Evolutionary conservation across 2,329 filamentous ascomycete genomes (phyloP), one percentile per base, ranked within the genome.

Genomic region (Aspergillus ruber): DNA sequence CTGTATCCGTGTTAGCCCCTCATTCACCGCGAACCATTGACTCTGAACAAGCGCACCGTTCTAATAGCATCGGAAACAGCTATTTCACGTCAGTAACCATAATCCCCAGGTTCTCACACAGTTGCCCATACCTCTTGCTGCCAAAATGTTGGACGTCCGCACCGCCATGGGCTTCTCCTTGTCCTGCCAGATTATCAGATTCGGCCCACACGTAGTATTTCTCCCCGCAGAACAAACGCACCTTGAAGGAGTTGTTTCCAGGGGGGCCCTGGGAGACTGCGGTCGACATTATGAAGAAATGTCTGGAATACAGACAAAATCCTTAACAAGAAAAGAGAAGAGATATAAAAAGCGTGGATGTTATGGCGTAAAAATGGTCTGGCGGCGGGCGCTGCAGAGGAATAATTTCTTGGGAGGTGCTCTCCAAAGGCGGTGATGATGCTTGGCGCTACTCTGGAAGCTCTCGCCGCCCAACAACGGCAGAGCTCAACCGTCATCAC

Each of bases 111-210:
- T 46, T 36, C 12, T 42, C 13, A 18, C 17, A 18, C 18, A 17
- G 9, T 39, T 10, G 33, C 43, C 33, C 29, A 60, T 79, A 91
- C 89, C 89, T 88, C 91, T 83, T 62, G 93, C 93, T 61, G 93
- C 93, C 65, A 95, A 86, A 72, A 98, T 97, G 75, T 98, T 98
- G 65, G 88, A 88, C 56, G 88, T 90, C 61, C 93, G 86, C 57
- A 98, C 93, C 57, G 93, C 93, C 78, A 93, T 85, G 59, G 93
- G 93, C 88, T 98, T 98, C 78, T 96, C 93, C 83, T 96, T 98
- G 69, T 84, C 82, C 79, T 82, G 61, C 48, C 58, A 54, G 55
- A 46, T 54, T 54, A 64, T 79, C 61, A 78, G 68, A 64, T 54
- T 56, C 50, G 53, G 53, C 44, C 53, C 60, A 61, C 63, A 62